These are phyloP conservation scores for Plenodomus lindquistii DNA, from an alignment of 2,329 filamentous ascomycete species.

Conservation along the genomic window DNA sequence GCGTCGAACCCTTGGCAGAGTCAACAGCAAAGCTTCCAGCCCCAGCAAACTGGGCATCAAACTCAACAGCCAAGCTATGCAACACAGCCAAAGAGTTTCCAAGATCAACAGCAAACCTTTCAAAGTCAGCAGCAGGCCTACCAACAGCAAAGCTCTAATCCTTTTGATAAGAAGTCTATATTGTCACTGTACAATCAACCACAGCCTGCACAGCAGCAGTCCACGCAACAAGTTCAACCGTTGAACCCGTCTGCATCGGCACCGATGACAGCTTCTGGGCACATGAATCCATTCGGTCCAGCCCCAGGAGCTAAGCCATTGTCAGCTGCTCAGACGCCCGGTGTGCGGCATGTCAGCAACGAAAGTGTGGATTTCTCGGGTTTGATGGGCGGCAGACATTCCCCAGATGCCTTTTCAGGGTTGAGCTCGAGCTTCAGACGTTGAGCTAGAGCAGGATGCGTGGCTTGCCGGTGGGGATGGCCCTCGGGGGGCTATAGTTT, in stretches of 20 bases:
- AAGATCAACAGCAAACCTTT: slow-evolving; percentile 25
- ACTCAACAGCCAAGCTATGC: slow-evolving; percentile 3
- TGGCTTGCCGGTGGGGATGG: neutral
- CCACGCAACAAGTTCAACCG: slow-evolving; percentile 33
- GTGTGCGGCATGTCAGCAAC: slow-evolving; percentile 60
- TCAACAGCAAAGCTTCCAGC: slow-evolving; percentile 16
- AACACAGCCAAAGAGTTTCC: slow-evolving; percentile 5
- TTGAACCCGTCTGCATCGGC: slow-evolving; percentile 19
- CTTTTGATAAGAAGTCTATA: slow-evolving; percentile 73
- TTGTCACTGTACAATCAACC: slow-evolving; percentile 73
- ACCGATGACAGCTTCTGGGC: slow-evolving; percentile 44
- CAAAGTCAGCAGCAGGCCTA: slow-evolving; percentile 8
- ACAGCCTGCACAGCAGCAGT: slow-evolving; percentile 53
- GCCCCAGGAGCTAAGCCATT: slow-evolving; percentile 19
- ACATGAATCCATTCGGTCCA: slow-evolving; percentile 61
- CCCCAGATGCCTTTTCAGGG: slow-evolving; percentile 78
- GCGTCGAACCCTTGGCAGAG: slow-evolving; percentile 13
- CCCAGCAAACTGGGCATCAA: slow-evolving; percentile 16
- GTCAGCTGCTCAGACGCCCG: slow-evolving; percentile 25
- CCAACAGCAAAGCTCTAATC: slow-evolving; percentile 23
- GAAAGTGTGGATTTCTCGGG: slow-evolving; percentile 70
- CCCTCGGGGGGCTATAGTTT: neutral
- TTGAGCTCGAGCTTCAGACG: slow-evolving; percentile 61
- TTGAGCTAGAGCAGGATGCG: slow-evolving; percentile 9
- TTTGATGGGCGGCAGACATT: slow-evolving; percentile 70